Evolutionary conservation across 768 basidiomycete genomes (phyloP).

Genomic region (Lepiota venenata): DNA sequence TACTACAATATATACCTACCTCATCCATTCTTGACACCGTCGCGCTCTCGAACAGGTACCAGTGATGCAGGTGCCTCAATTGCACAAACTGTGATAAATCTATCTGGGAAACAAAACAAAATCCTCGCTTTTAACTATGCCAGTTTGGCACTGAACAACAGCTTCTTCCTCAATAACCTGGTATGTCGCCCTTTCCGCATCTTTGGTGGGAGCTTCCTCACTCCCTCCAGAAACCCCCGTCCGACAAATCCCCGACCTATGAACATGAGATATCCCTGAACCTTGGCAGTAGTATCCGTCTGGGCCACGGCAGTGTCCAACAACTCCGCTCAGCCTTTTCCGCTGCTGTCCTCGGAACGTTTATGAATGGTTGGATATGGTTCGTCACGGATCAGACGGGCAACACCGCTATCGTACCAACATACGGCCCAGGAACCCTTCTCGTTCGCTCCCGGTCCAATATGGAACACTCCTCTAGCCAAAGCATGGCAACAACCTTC

Average conservation of each 20-base stretch:
- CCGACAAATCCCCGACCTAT: constrained; percentile 29
- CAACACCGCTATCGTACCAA: constrained; percentile 70
- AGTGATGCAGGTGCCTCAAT: constrained; percentile 54
- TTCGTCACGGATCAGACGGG: constrained; percentile 69
- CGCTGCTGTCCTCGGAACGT: constrained; percentile 75
- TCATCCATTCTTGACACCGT: constrained; percentile 1
- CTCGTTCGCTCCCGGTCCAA: constrained; percentile 60
- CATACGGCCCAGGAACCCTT: constrained; percentile 86
- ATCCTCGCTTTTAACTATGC: constrained; percentile 88
- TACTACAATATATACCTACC: neutral
- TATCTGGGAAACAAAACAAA: constrained; percentile 53
- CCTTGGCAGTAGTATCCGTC: constrained; percentile 33
- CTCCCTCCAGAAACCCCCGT: constrained; percentile 36
- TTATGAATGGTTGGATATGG: constrained; percentile 83
- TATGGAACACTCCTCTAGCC: constrained; percentile 19
- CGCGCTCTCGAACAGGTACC: constrained; percentile 41
- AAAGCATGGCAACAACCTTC: constrained; percentile 18
- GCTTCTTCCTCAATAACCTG: constrained; percentile 86
- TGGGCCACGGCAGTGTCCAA: constrained; percentile 58
- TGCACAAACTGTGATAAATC: constrained; percentile 68
- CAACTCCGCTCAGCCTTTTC: constrained; percentile 74
- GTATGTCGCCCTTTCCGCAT: constrained; percentile 46
- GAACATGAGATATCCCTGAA: constrained; percentile 32
- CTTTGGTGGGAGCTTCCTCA: constrained; percentile 1
- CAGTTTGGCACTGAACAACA: constrained; percentile 89